Conservation (phyloP, 352 stramenopile species). For the Thraustochytrium striatum region DNA sequence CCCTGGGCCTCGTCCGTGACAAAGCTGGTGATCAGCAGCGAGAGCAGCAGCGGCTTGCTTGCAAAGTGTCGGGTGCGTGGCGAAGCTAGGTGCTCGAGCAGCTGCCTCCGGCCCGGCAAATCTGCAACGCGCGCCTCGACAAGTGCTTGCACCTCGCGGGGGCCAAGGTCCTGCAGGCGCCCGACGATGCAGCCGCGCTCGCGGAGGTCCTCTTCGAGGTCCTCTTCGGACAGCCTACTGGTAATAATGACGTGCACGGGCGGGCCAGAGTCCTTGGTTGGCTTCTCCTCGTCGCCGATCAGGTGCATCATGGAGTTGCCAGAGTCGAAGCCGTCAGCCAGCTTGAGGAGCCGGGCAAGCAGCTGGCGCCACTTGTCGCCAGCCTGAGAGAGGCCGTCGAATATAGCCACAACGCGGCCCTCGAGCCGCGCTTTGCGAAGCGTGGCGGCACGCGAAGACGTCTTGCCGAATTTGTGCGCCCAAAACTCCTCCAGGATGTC, state of each 20-base stretch:
- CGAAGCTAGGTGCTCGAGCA: background rate
- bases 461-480: background rate
- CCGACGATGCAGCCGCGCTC: too few relatives aligned
- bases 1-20: background rate
- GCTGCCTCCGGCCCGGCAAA: background rate
- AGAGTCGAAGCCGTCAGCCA: background rate
- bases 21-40: background rate
- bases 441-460: background rate
- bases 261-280: background rate
- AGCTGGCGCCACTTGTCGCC: background rate
- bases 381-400: conserved; percentile 7
- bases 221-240: background rate
- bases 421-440: background rate
- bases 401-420: conserved; percentile 4
- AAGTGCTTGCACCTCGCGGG: background rate
- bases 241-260: background rate
- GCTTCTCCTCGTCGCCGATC: background rate
- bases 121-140: background rate
- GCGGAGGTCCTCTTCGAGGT: background rate
- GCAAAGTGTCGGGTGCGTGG: background rate
- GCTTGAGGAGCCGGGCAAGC: background rate
- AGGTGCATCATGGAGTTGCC: background rate
- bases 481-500: conserved; percentile 20
- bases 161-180: too few relatives aligned
- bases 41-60: background rate